These are phyloP conservation scores for Alternaria gansuensis DNA, from an alignment of 2,329 filamentous ascomycete species.

Conservation along the genomic window DNA sequence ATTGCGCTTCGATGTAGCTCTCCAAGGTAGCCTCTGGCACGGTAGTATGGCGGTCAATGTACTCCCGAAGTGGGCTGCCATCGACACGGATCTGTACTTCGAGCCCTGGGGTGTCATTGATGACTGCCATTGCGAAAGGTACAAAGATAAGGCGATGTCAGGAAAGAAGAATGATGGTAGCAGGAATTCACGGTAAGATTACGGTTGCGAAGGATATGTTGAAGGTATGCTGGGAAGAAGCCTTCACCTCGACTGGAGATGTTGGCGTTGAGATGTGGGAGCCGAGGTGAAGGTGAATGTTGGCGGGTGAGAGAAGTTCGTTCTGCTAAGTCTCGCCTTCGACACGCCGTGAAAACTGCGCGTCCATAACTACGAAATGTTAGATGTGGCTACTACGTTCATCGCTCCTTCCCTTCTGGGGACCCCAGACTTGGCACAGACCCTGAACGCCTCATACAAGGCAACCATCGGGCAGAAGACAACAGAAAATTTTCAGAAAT, in stretches of 20 bases:
- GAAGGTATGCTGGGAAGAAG: not conserved
- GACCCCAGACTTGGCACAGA: not conserved
- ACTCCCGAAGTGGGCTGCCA: slow-evolving; percentile 32
- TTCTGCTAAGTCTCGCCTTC: not conserved
- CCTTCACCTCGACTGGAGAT: slow-evolving; percentile 2
- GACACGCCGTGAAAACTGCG: not conserved
- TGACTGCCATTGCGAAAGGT: slow-evolving; percentile 24
- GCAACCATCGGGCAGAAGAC: not conserved
- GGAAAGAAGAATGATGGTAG: not conserved
- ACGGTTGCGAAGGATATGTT: not conserved
- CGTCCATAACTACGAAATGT: not conserved
- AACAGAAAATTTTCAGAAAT: not conserved
- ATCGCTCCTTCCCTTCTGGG: not conserved
- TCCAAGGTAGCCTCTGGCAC: slow-evolving; percentile 18
- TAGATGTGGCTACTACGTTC: not conserved
- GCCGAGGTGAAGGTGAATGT: slow-evolving; percentile 11
- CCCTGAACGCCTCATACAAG: not conserved
- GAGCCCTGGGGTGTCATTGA: slow-evolving; percentile 22
- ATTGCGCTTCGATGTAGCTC: slow-evolving; percentile 41
- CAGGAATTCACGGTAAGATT: not conserved
- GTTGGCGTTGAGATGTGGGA: not conserved
- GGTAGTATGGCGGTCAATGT: slow-evolving; percentile 28
- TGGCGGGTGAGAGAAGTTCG: not conserved
- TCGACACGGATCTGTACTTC: slow-evolving; percentile 32
- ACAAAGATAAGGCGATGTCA: too few species aligned